Base-by-base conservation (phyloP, 2,329 filamentous ascomycete genomes). In the Teratosphaeriaceae sp. region DNA sequence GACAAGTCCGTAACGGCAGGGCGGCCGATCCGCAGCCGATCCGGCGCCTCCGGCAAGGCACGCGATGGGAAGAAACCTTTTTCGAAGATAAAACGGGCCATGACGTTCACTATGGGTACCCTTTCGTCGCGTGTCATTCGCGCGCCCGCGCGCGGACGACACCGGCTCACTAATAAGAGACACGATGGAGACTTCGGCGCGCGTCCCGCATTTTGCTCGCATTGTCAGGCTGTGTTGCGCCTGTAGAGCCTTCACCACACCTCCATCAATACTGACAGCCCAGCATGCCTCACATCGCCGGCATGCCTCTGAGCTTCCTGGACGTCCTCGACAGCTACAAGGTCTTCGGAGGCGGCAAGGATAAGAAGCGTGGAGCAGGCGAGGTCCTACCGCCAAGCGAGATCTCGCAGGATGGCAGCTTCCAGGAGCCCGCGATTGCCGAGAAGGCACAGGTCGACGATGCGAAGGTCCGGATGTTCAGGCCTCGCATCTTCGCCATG, bases 401-500 rank as follows among this genome's bases (percentile, higher is more conserved):
- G 12, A 34, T 18, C 19, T 33, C 38, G n/a, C 26, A 41, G 13
- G 21, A 41, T 31, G 19, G 5, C 29, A 30, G 30, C 21, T 12
- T 35, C 8, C 5, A 16, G 12, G 40, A 42, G 12, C 30, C 40
- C 13, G 19, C 31, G 11, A 24, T 42, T 13, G 44, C 49, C 30
- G 52, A 56, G 39, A 48, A 54, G 46, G 48, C 44, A 37, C 55
- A 48, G 7, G 48, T 47, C 24, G 54, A 53, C 44, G 51, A 51
- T 34, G 45, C 45, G 2, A 55, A 43, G 27, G 44, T 56, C 21
- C 42, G 44, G 20, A n/a, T 61, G 3, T 40, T 59, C 19, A 52
- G 49, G 29, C 48, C 50, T 18, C 53, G 58, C 29, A 58, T 63
- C 23, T 51, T 64, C 23, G 54, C 56, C 1, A 61, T 65, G 51